Evolutionary conservation across 805 yeast genomes (phyloP), one percentile per base, ranked within the genome.

Genomic region (Ogataea polymorpha): DNA sequence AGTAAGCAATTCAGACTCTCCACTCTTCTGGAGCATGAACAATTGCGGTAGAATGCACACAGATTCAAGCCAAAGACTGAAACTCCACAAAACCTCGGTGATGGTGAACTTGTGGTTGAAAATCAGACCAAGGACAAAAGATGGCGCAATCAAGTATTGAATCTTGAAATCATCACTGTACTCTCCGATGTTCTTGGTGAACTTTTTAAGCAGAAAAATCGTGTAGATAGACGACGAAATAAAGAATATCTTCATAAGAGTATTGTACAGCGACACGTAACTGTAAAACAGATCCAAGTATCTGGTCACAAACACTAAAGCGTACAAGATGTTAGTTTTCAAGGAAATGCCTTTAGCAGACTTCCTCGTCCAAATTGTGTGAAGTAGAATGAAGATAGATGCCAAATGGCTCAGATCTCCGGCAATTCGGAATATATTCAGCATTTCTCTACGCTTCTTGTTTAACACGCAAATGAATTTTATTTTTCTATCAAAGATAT

Each of bases 41-140:
- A 93, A 70, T 66, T 93, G 99, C 5, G 99, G 99, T 45, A 93
- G 65, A 41, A 93, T 89, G 9, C 96, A 95, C 24, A 86, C 85
- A 32, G 91, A 74, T 64, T 93, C 99, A 39, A 93, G 73, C 97
- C 98, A 93, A 37, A 89, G 66, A 12, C 91, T 80, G 56, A 89
- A 93, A 16, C 93, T 73, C 99, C 99, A 93, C 24, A 80, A 49
- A 8, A 86, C 56, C 55, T 86, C 96, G 10, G 72, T 46, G 10
- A 79, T 29, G 0, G 81, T 65, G 63, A 80, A 89, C 38, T 76
- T 74, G 59, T 77, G 74, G 38, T 86, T 80, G 67, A 87, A 81
- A 5, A 88, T 54, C 32, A 88, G 63, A 0, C 80, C 74, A 20
- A 70, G 44, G 3, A 86, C 59, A 6, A 70, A 65, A 1, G 89